Evolutionary conservation across 148 eudicot species (phyloP), one percentile per base, ranked within the genome.

Genomic region (Heliamphora exappendiculata): DNA sequence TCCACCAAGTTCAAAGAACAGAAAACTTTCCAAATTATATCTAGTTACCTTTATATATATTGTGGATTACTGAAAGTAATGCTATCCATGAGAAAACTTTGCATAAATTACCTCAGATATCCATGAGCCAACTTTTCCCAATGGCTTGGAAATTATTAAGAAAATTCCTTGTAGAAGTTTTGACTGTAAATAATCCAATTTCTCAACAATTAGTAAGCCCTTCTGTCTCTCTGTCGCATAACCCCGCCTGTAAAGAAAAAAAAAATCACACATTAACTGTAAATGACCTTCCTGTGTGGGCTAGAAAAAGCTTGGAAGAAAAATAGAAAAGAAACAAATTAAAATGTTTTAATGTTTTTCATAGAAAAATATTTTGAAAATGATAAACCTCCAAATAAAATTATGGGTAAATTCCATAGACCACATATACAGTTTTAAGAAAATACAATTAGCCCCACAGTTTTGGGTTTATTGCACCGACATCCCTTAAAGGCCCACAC

Each of bases 121-220:
- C 93, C 93, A 87, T 51, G 59, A 47, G 73, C 91, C 91, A 75
- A 88, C 45, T 80, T 82, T 84, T 72, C 84, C 50, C 82, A 92
- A 41, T 34, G 97, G 98, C 79, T 88, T 86, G 78, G 90, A 83
- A 72, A 89, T 57, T 42, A 85, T 78, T 67, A 83, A 87, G 79
- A 94, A 92, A 59, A 86, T 36, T 81, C 53, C 83, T 80, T 81
- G 98, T 64, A 94, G 83, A 79, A 90, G 81, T 79, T 84, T 88
- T 58, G 98, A 94, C 74, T 94, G 98, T 80, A 94, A 79, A 81
- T 94, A 94, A 86, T 94, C 98, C 80, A 94, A 84, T 72, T 94
- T 94, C 81, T 92, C 98, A 75, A 77, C 98, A 70, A 91, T 77
- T 73, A 94, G 85, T 84, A 89, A 76, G 80, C 98, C 98, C 80